Conservation (phyloP, 768 basidiomycete genomes). For the Auriculariales sp. region DNA sequence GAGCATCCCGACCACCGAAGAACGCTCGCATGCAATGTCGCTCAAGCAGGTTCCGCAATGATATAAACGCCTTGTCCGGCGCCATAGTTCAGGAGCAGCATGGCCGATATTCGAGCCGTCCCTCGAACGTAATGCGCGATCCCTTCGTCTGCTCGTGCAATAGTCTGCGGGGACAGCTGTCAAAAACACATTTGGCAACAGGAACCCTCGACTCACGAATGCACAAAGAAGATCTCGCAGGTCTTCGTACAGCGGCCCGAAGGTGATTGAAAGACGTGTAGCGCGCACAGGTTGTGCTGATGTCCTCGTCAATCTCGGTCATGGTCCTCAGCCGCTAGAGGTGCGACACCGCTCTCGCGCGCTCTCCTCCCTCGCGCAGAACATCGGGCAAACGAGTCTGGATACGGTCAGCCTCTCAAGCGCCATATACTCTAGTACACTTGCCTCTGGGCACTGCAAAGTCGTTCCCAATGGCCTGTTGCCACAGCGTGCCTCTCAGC, state of each 20-base stretch:
- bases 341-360: constrained; percentile 53
- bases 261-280: constrained; percentile 68
- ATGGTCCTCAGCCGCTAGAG: constrained; percentile 49
- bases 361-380: constrained; percentile 56
- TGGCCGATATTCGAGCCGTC: constrained; percentile 46
- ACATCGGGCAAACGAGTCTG: constrained; percentile 27
- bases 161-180: neutral
- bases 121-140: constrained; percentile 10
- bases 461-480: constrained; percentile 70
- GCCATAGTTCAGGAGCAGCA: constrained; percentile 80
- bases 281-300: constrained; percentile 55
- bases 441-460: constrained; percentile 71
- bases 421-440: constrained; percentile 3
- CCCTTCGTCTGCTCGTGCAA: constrained; percentile 4
- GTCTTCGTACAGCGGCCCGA: constrained; percentile 66
- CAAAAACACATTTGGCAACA: no score
- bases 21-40: constrained; percentile 77
- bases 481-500: constrained; percentile 69
- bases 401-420: neutral
- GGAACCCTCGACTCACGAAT: constrained; percentile 34
- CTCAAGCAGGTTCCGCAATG: constrained; percentile 75
- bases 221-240: constrained; percentile 74
- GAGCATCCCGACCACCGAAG: constrained; percentile 53
- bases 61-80: constrained; percentile 54
- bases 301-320: constrained; percentile 57